Base-by-base conservation (phyloP, 2,329 filamentous ascomycete species). In the Fusarium sp. region DNA sequence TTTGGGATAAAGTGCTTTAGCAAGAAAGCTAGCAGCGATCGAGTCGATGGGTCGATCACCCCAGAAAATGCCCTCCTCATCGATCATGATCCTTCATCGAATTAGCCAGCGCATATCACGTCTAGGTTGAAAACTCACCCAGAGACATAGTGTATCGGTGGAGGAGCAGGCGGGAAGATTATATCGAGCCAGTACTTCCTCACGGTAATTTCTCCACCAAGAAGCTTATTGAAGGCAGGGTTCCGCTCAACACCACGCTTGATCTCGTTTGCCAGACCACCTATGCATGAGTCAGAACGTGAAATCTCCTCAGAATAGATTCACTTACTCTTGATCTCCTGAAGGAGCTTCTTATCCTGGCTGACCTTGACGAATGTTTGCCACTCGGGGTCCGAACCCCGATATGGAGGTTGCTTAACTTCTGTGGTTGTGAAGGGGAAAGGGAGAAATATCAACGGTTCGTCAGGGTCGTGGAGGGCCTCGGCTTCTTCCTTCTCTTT, bases 331-430 rank as follows among this genome's bases (percentile, higher is more conserved):
- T 84, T 85, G 34, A 92, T 85, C 28, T 82, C 78, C 24, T 85
- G 77, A 30, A 88, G 82, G 15, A 87, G 82, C 48, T 86, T 80
- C 20, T 78, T 79, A 68, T 92, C 86, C 70, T 86, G 86, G 69
- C 86, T 89, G n/a, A 92, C 82, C 62, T 86, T 87, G 22, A 90
- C 77, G 72, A 91, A 93, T 55, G 85, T 84, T 70, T 85, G 83
- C 89, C 89, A 93, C 79, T 93, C 91, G 6, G 90, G 90, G 73
- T 92, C 90, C 32, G 82, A 83, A 58, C 86, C 86, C 68, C 83
- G 84, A 78, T 91, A 92, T 6, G 87, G 87, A 36, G 81, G 78
- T 36, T 86, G 84, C 22, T 84, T 81, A 24, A 89, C 81, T 65
- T 83, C 74, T 56, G 84, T 85, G 2, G 85, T 88, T 6, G 88